A percentile compares a stretch with the other conserved stretches of the same genome.
Evolutionary conservation across 106 monocot genomes (phyloP).

Genomic region (Allium sativum): DNA sequence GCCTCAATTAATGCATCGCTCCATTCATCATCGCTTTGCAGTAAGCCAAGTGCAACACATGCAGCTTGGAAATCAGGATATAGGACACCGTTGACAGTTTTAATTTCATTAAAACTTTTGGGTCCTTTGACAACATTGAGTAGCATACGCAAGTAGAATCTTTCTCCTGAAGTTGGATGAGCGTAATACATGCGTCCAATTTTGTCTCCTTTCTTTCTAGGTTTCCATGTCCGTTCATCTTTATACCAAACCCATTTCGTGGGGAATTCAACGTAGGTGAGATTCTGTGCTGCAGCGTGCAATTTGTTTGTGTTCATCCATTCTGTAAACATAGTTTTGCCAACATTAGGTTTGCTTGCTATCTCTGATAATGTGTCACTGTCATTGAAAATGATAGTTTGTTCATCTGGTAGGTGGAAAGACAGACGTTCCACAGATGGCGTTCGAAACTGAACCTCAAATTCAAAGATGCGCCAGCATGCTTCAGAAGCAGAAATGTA

Average conservation of each 20-base stretch:
- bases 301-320: neutral
- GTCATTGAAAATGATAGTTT: neutral
- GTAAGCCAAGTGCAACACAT: neutral
- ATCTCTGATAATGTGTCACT: neutral
- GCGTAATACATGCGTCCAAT: neutral
- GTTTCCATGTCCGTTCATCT: neutral
- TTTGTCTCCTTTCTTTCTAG: neutral
- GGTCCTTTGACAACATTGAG: neutral
- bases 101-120: neutral
- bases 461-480: neutral
- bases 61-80: neutral
- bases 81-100: neutral
- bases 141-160: neutral
- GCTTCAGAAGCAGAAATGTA: conserved; percentile 1
- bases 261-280: conserved; percentile 1
- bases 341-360: too few relatives aligned
- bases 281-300: neutral
- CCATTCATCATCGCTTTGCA: conserved; percentile 1
- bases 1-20: neutral
- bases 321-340: conserved; percentile 1
- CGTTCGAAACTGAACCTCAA: neutral
- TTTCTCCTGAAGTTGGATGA: neutral
- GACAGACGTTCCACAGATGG: neutral
- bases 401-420: neutral
- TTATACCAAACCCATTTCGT: neutral